These are phyloP conservation scores for Haberlea rhodopensis DNA, from an alignment of 257 asterid species.

Conservation along the genomic window DNA sequence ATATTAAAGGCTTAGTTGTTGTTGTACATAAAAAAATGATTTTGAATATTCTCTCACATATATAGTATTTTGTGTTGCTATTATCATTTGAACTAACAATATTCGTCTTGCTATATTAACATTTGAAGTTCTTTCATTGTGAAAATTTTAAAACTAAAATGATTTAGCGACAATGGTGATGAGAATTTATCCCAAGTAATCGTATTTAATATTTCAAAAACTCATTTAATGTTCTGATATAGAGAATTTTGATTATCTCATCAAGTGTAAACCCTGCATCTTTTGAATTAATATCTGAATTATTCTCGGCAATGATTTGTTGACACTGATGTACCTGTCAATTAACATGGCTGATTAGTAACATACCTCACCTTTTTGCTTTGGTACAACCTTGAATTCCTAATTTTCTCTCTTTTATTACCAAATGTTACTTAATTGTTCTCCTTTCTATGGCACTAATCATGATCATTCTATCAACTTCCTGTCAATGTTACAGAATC, in stretches of 20 bases:
- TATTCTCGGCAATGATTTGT: background rate
- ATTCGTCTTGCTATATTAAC: background rate
- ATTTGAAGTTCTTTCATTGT: background rate
- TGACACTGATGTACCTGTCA: constrained; percentile 7
- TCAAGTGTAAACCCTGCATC: constrained; percentile 4
- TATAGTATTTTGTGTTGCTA: background rate
- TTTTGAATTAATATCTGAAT: background rate
- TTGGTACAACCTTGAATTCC: constrained; percentile 1
- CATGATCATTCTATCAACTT: constrained; percentile 22
- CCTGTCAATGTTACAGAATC: constrained; percentile 62
- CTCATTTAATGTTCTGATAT: no score
- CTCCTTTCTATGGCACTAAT: constrained; percentile 3
- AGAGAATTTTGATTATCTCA: background rate
- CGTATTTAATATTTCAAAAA: no score
- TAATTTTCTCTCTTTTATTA: constrained; percentile 16
- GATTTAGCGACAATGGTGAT: background rate
- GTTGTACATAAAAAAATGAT: no score
- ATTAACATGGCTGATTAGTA: no score
- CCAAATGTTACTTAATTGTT: constrained; percentile 9
- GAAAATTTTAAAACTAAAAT: constrained; percentile 1
- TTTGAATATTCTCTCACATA: constrained; percentile 9
- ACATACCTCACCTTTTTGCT: no score
- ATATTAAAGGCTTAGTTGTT: no score
- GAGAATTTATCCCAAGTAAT: no score
- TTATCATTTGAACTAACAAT: background rate